Percentiles rank a stretch among this genome's conserved stretches.
Evolutionary conservation across 2,329 filamentous ascomycete genomes (phyloP).

Genomic region (Fusarium palustre): DNA sequence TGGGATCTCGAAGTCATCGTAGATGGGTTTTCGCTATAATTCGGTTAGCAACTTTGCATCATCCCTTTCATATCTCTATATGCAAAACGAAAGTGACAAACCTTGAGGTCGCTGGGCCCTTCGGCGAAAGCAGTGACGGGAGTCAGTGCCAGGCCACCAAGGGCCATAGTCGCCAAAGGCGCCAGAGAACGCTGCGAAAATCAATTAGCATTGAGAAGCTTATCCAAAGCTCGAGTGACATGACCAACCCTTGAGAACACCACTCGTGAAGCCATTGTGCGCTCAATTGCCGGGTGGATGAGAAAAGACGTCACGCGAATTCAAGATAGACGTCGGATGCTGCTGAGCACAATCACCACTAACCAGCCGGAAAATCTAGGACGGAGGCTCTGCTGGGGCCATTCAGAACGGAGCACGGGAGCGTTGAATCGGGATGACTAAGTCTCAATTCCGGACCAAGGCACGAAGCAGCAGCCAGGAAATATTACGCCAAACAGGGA

Average conservation of each 20-base stretch:
- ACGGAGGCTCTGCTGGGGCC: slow-evolving; percentile 46
- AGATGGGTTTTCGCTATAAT: slow-evolving; percentile 75
- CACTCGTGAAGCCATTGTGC: slow-evolving; percentile 70
- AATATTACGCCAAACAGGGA: slow-evolving; percentile 20
- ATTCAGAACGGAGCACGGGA: slow-evolving; percentile 19
- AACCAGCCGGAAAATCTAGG: slow-evolving; percentile 47
- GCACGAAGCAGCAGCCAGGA: slow-evolving; percentile 8
- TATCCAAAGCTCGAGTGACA: slow-evolving; percentile 10
- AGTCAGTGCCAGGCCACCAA: slow-evolving; percentile 61
- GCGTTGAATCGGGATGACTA: slow-evolving; percentile 33
- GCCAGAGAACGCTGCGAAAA: slow-evolving; percentile 61
- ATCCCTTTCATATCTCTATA: not conserved
- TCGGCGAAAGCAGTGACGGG: slow-evolving; percentile 65
- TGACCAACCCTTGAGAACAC: slow-evolving; percentile 66
- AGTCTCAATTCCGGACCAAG: slow-evolving; percentile 21
- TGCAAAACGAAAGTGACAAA: slow-evolving; percentile 29
- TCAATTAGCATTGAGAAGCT: slow-evolving; percentile 48
- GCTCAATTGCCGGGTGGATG: slow-evolving; percentile 59
- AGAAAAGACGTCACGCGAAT: slow-evolving; percentile 45
- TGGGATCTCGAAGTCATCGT: slow-evolving; percentile 74
- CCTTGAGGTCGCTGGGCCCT: slow-evolving; percentile 55
- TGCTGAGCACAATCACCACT: slow-evolving; percentile 38
- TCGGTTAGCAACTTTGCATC: slow-evolving; percentile 14
- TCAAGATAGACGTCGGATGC: slow-evolving; percentile 42
- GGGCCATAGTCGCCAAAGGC: slow-evolving; percentile 65